Percentiles rank a stretch among this genome's conserved stretches.
Conservation (phyloP, 23 red algal species). For the Gracilariopsis chorda region DNA sequence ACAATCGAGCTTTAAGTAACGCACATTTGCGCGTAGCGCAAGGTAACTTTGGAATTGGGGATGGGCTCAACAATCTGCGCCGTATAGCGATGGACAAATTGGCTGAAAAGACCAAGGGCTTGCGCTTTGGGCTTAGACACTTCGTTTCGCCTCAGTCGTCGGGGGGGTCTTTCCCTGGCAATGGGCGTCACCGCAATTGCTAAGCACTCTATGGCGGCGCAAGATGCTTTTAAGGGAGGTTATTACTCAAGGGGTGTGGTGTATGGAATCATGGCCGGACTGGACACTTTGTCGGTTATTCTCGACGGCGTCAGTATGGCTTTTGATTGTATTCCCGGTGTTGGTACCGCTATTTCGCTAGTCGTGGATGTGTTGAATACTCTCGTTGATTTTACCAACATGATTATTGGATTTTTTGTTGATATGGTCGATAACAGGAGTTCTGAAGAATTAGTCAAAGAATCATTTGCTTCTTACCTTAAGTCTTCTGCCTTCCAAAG, state of each 20-base stretch:
- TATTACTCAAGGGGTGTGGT: not conserved
- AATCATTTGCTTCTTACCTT: not conserved
- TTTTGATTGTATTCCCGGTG: not conserved
- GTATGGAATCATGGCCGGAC: slow-evolving; percentile 8
- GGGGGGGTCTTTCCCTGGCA: not conserved
- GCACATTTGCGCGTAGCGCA: not conserved
- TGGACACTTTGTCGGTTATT: not conserved
- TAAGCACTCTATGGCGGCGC: not conserved
- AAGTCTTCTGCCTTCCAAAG: not conserved
- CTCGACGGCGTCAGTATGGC: slow-evolving; percentile 4
- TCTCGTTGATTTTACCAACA: not conserved
- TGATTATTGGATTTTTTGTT: slow-evolving; percentile 18
- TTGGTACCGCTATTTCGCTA: not conserved
- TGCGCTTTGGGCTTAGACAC: not conserved
- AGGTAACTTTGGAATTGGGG: slow-evolving; percentile 5
- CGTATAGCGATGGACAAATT: not conserved
- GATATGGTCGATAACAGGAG: slow-evolving; percentile 28
- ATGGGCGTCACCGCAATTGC: not conserved
- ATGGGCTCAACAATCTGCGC: not conserved
- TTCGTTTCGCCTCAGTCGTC: not conserved
- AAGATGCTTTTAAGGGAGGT: not conserved
- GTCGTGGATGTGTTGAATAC: not conserved
- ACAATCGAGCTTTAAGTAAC: not conserved
- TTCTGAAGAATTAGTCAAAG: not conserved
- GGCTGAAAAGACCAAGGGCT: not conserved